phyloP scores from a whole-genome alignment of 148 eudicot species.

The Vaccinium macrocarpon region DNA sequence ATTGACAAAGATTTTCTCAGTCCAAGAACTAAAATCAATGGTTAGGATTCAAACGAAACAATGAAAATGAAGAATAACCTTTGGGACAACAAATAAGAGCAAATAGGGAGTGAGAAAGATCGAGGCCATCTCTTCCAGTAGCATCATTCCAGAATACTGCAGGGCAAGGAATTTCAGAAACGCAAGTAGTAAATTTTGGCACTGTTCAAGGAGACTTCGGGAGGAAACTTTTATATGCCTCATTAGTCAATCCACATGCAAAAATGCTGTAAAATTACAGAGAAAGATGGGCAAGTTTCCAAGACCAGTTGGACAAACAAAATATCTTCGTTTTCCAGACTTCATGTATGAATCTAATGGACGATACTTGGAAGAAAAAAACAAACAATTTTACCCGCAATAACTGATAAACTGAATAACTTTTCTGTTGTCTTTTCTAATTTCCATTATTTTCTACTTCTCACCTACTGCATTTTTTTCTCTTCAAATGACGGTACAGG shows the following conservation, averaged over 20 bases:
- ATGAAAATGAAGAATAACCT: constrained; percentile 43
- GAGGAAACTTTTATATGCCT: neutral
- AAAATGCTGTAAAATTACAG: neutral
- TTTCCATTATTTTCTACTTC: neutral
- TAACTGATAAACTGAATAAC: neutral
- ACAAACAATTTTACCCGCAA: neutral
- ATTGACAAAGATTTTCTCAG: constrained; percentile 19
- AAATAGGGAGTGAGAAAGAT: constrained; percentile 90
- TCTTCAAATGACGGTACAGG: neutral
- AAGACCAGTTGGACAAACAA: neutral
- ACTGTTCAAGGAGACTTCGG: neutral
- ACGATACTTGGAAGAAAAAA: neutral
- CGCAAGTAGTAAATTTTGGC: neutral
- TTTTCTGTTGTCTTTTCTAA: neutral
- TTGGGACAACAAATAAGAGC: constrained; percentile 80
- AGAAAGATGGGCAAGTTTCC: neutral
- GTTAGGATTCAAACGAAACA: neutral
- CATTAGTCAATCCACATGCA: neutral
- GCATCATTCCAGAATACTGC: constrained; percentile 96
- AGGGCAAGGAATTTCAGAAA: constrained; percentile 13
- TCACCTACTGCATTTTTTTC: too few relatives aligned
- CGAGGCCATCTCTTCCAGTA: constrained; percentile 95
- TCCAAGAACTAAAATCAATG: constrained; percentile 9
- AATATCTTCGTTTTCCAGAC: neutral
- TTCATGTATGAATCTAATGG: neutral